Conservation (phyloP, 163 green algal genomes). For the Trebouxia gelatinosa region DNA sequence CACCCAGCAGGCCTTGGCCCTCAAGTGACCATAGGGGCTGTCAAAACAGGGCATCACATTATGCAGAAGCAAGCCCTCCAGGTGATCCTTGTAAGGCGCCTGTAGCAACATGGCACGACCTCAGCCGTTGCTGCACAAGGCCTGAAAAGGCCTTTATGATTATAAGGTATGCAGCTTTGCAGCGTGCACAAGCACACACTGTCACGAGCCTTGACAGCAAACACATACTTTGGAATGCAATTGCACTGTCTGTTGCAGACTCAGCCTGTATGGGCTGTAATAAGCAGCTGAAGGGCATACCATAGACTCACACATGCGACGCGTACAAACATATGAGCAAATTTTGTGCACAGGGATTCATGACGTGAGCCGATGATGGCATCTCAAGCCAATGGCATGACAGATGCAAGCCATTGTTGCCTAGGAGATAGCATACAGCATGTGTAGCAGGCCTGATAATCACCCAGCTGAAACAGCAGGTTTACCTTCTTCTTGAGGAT, state of each 20-base stretch:
- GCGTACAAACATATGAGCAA: not conserved
- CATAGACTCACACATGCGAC: too few relatives aligned
- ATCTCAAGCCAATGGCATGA: not conserved
- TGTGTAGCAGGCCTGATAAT: not conserved
- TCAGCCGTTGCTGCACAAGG: not conserved
- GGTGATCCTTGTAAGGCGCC: conserved; percentile 77
- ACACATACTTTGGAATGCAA: not conserved
- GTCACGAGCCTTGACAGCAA: too few relatives aligned
- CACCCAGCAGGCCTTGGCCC: conserved; percentile 91
- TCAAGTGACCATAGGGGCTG: conserved; percentile 78
- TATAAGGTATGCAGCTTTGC: too few relatives aligned
- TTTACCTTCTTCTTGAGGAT: conserved; percentile 69
- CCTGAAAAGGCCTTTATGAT: too few relatives aligned
- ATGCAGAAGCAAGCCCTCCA: conserved; percentile 84
- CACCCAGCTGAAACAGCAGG: not conserved
- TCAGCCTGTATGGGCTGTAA: too few relatives aligned
- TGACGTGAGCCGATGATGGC: not conserved
- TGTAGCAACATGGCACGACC: conserved; percentile 29
- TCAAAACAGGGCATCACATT: conserved; percentile 87
- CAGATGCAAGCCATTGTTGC: not conserved
- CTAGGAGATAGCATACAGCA: not conserved
- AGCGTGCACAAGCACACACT: too few relatives aligned
- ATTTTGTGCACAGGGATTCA: not conserved
- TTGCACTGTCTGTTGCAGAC: too few relatives aligned
- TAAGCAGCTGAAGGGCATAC: too few relatives aligned